Evolutionary conservation across 176 grass and related monocot species (phyloP).

Genomic region (Canna indica): DNA sequence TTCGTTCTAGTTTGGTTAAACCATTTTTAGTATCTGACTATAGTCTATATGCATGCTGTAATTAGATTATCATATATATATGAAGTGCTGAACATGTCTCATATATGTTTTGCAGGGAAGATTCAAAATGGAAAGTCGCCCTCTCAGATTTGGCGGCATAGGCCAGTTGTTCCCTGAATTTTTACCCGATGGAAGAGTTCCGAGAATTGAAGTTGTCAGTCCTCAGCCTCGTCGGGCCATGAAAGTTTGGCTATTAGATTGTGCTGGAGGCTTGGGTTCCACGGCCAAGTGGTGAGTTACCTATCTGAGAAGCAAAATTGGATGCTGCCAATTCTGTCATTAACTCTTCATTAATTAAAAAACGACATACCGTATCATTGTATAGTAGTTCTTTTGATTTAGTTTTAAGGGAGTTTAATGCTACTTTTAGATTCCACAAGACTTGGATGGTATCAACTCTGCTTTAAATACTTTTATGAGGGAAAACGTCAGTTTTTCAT

Average conservation of each 20-base stretch:
- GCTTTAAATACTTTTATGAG: not conserved
- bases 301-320: no score
- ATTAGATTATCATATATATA: no score
- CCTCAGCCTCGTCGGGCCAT: slow-evolving; percentile 5
- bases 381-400: not conserved
- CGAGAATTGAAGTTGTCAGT: not conserved
- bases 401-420: no score
- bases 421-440: no score
- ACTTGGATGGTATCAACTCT: no score
- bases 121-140: not conserved
- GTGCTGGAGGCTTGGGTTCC: not conserved
- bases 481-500: not conserved
- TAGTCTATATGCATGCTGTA: no score
- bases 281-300: not conserved
- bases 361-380: no score
- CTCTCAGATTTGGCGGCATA: not conserved
- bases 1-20: no score
- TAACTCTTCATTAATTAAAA: no score
- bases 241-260: not conserved
- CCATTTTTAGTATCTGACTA: no score
- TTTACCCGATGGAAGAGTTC: slow-evolving; percentile 3
- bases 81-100: no score
- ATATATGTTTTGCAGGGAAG: not conserved
- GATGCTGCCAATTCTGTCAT: no score
- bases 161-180: slow-evolving; percentile 1